A percentile compares a stretch with the other conserved stretches of the same genome.
phyloP scores from a whole-genome alignment of 139 green algal genomes.

The Microglena sp. region DNA sequence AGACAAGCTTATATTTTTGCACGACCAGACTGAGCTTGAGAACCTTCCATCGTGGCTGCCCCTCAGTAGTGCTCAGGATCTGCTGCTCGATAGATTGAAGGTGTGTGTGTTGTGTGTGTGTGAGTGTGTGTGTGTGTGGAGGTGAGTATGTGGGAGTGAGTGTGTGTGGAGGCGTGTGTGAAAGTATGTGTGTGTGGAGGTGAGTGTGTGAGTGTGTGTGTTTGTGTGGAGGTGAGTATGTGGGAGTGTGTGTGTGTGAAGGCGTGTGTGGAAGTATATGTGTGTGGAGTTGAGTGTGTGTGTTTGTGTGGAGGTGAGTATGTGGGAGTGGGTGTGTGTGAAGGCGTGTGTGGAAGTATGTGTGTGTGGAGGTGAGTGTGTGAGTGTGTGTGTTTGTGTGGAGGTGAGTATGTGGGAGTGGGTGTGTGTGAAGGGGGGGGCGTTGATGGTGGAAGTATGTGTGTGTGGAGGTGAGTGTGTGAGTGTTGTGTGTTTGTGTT shows the following conservation, averaged over 20 bases:
- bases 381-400: no score
- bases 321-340: no score
- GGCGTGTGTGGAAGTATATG: no score
- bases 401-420: no score
- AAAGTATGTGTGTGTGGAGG: no score
- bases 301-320: no score
- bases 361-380: no score
- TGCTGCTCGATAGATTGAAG: slow-evolving; percentile 41
- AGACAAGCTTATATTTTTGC: slow-evolving; percentile 92
- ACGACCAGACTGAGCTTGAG: slow-evolving; percentile 36
- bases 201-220: background rate
- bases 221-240: background rate
- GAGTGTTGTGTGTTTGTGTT: no score
- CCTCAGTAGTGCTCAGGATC: slow-evolving; percentile 51
- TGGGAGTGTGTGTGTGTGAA: background rate
- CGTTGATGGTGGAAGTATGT: no score
- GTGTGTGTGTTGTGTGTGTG: slow-evolving; percentile 8
- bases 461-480: no score
- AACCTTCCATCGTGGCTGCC: slow-evolving; percentile 73
- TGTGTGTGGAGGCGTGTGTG: slow-evolving; percentile 3
- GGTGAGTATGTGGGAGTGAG: background rate
- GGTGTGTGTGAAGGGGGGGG: background rate
- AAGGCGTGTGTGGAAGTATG: no score
- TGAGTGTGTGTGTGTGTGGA: background rate
- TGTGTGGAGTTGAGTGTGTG: no score